Evolutionary conservation across 169 alveolate species (phyloP).

Genomic region (Cryptosporidium ubiquitum): DNA sequence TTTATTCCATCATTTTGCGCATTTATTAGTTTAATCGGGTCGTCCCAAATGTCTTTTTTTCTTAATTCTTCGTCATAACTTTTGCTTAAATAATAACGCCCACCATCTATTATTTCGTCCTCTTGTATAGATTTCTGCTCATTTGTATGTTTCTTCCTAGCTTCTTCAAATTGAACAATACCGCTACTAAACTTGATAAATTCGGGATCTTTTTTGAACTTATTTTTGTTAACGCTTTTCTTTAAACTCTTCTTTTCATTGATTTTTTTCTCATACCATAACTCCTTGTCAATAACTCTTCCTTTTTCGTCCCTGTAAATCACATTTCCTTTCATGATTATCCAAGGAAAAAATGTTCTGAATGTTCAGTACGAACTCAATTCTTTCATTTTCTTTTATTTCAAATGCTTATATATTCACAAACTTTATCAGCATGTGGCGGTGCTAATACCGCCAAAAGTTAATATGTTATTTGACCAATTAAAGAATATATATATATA

Average conservation of each 20-base stretch:
- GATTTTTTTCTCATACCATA: conserved; percentile 37
- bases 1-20: background rate
- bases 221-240: background rate
- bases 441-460: background rate
- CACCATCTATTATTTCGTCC: conserved; percentile 24
- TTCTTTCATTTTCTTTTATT: background rate
- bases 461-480: background rate
- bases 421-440: background rate
- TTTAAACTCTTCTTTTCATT: background rate
- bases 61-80: conserved; percentile 41
- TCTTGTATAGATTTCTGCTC: background rate
- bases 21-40: conserved; percentile 34
- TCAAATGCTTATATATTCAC: background rate
- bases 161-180: conserved; percentile 27
- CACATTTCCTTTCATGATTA: background rate
- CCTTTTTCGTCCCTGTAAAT: conserved; percentile 34
- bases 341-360: background rate
- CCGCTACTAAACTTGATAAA: conserved; percentile 28
- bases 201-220: background rate
- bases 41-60: conserved; percentile 55
- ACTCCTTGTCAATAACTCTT: conserved; percentile 15
- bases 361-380: background rate
- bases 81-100: conserved; percentile 5
- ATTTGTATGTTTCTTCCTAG: background rate
- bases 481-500: background rate